Percentiles rank a stretch among this genome's conserved stretches.
phyloP scores from a whole-genome alignment of 208 protist species.

The Acanthamoeba rhysodes region DNA sequence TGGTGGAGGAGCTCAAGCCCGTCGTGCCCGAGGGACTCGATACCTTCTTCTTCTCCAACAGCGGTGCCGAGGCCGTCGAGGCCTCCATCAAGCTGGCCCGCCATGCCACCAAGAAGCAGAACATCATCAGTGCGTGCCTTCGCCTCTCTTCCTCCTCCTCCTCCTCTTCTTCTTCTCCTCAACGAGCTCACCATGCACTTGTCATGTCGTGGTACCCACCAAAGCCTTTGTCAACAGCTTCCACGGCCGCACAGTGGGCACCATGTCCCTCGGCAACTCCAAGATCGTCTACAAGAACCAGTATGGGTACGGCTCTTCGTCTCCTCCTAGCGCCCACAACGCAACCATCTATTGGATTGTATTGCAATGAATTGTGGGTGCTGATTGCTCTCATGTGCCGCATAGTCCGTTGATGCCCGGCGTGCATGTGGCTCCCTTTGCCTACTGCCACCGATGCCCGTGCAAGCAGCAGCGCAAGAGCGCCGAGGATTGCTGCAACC shows the following conservation, averaged over 20 bases:
- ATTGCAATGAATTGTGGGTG: too few species aligned
- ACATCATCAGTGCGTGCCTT: conserved; percentile 5
- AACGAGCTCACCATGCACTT: background rate
- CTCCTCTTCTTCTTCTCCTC: background rate
- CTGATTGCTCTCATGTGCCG: background rate
- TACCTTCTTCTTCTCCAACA: conserved; percentile 73
- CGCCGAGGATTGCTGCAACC: conserved; percentile 68
- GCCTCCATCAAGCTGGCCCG: conserved; percentile 67
- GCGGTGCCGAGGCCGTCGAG: conserved; percentile 69
- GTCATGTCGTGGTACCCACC: too few species aligned
- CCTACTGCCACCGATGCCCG: conserved; percentile 70
- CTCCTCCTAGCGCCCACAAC: too few species aligned
- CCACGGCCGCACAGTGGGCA: conserved; percentile 68
- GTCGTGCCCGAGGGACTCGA: conserved; percentile 69
- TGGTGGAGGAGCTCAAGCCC: conserved; percentile 58
- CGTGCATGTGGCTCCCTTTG: conserved; percentile 82
- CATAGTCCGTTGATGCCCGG: conserved; percentile 79
- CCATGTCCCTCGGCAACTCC: conserved; percentile 85
- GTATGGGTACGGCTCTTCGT: background rate
- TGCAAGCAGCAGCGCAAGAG: conserved; percentile 58
- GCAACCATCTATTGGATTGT: too few species aligned
- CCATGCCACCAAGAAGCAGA: conserved; percentile 66
- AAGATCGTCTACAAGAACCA: conserved; percentile 83
- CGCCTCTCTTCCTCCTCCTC: too few species aligned
- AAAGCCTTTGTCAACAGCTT: conserved; percentile 61